Percentiles rank a stretch among this genome's conserved stretches.
phyloP scores from a whole-genome alignment of 805 yeast species.

The Teunomyces cretensis region DNA sequence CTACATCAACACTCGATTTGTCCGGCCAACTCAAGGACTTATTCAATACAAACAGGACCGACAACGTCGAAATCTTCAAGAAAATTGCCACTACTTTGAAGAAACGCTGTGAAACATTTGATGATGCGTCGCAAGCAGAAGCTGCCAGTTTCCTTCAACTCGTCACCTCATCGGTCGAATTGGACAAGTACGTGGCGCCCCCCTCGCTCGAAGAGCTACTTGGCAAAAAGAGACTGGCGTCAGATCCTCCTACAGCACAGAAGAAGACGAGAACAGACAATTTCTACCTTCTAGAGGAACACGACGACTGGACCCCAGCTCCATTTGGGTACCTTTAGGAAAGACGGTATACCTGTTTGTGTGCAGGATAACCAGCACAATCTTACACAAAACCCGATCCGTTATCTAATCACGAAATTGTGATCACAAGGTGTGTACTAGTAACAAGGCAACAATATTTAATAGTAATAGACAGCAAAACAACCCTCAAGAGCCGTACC shows the following conservation, averaged over 20 bases:
- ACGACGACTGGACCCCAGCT: slow-evolving; percentile 47
- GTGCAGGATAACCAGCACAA: not conserved
- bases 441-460: not conserved
- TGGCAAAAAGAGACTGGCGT: slow-evolving; percentile 15
- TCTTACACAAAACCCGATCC: not conserved
- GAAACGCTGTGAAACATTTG: not conserved
- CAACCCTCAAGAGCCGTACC: not conserved
- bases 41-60: not conserved
- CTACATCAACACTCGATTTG: not conserved
- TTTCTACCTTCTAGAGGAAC: slow-evolving; percentile 29
- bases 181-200: slow-evolving; percentile 10
- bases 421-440: not conserved
- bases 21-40: not conserved
- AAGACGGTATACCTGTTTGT: not conserved
- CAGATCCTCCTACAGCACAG: slow-evolving; percentile 3
- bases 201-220: slow-evolving; percentile 25
- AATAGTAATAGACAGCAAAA: not conserved
- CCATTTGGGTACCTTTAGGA: slow-evolving; percentile 47
- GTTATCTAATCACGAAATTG: not conserved
- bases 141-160: not conserved
- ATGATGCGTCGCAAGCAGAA: not conserved
- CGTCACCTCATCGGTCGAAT: not conserved
- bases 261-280: slow-evolving; percentile 15
- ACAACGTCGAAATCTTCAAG: not conserved
- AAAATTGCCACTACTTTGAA: not conserved